Evolutionary conservation across 179 eudicot species (phyloP).

Genomic region (Beta corolliflora): DNA sequence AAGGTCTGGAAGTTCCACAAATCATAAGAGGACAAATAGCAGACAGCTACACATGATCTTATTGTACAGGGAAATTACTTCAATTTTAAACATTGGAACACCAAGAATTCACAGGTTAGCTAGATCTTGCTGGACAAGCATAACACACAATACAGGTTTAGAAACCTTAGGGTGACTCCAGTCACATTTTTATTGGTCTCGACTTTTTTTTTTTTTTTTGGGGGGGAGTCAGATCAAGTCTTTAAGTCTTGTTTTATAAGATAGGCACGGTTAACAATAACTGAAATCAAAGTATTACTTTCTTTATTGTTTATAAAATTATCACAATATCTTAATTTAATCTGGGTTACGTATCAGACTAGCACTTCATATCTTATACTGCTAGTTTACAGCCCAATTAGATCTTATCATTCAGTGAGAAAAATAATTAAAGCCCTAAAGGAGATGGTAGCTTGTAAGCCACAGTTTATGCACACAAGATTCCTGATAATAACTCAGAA

Average conservation of each 20-base stretch:
- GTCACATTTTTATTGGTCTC: background rate
- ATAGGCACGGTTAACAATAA: background rate
- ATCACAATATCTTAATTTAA: background rate
- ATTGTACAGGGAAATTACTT: background rate
- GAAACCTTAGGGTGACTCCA: background rate
- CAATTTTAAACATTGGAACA: background rate
- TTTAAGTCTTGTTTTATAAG: background rate
- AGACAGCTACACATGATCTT: background rate
- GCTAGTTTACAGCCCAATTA: background rate
- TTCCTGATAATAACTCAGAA: background rate
- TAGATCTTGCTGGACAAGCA: background rate
- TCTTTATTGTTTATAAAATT: background rate
- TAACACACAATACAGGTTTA: background rate
- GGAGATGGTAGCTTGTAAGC: background rate
- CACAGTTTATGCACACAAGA: background rate
- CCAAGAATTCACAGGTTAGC: slow-evolving; percentile 6
- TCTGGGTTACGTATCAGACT: background rate
- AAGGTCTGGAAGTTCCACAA: slow-evolving; percentile 12
- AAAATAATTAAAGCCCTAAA: background rate
- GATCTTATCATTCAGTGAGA: background rate
- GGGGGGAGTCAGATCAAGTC: background rate
- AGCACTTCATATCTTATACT: background rate
- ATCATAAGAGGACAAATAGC: slow-evolving; percentile 1
- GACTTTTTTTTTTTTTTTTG: no score
- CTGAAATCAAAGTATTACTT: no score